Conservation (phyloP, 495 filamentous ascomycete species). For the Tuber aestivum region DNA sequence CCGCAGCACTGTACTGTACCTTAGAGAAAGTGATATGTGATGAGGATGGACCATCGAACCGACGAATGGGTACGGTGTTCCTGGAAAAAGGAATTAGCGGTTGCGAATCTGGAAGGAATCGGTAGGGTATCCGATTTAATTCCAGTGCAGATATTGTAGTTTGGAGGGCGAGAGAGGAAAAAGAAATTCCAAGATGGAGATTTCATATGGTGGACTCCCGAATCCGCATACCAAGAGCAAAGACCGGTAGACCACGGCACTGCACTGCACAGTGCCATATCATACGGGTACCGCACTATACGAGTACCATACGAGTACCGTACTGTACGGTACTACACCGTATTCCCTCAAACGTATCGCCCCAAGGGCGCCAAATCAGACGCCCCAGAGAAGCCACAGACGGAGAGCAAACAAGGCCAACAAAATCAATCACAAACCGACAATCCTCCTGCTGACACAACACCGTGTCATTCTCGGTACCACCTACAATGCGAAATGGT, state of each 20-base stretch:
- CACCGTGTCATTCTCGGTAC: background rate
- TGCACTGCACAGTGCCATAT: too few relatives aligned
- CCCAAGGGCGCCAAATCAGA: background rate
- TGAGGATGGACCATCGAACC: background rate
- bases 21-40: slow-evolving; percentile 1
- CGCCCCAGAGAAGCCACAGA: background rate
- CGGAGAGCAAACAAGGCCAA: background rate
- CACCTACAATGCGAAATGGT: background rate
- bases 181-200: background rate
- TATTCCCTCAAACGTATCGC: background rate
- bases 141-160: background rate
- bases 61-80: background rate
- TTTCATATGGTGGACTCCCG: background rate
- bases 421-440: background rate
- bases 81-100: background rate
- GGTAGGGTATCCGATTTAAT: background rate
- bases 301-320: too few relatives aligned
- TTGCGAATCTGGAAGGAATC: background rate
- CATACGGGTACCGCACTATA: too few relatives aligned
- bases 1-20: background rate
- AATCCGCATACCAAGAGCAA: background rate
- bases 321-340: background rate
- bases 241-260: too few relatives aligned
- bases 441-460: background rate
- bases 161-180: background rate